Percentiles rank a stretch among this genome's conserved stretches.
phyloP scores from a whole-genome alignment of 352 stramenopile species.

The Phytophthora chlamydospora region DNA sequence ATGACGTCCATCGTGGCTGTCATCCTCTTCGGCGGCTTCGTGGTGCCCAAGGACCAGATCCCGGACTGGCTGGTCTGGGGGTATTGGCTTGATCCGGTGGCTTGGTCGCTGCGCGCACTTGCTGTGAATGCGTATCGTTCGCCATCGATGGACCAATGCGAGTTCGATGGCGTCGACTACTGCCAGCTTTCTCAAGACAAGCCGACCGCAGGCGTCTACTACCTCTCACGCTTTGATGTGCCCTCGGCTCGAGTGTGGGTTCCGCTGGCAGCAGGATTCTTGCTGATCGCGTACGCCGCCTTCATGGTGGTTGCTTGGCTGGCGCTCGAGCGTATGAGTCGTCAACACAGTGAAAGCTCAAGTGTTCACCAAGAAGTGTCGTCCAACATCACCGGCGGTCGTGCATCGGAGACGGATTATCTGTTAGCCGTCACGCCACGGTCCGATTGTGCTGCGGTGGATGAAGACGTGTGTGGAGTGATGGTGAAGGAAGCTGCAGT shows the following conservation, averaged over 20 bases:
- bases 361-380: neutral
- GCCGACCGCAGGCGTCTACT: conserved; percentile 12
- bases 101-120: conserved; percentile 20
- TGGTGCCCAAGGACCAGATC: conserved; percentile 40
- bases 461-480: neutral
- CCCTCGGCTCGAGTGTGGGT: conserved; percentile 15
- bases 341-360: conserved; percentile 8
- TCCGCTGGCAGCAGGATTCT: conserved; percentile 11
- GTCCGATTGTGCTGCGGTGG: neutral
- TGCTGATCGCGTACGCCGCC: conserved; percentile 12
- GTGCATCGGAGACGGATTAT: neutral
- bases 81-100: conserved; percentile 38
- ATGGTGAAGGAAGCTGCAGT: neutral
- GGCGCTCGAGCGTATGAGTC: conserved; percentile 20
- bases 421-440: conserved; percentile 9
- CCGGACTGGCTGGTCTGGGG: conserved; percentile 50
- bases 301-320: conserved; percentile 22
- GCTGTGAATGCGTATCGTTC: conserved; percentile 15
- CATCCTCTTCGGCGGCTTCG: conserved; percentile 50
- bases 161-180: conserved; percentile 11
- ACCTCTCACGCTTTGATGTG: conserved; percentile 12
- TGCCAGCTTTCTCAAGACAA: conserved; percentile 9
- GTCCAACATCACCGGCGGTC: neutral
- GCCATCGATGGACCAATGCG: conserved; percentile 10
- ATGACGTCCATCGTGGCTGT: conserved; percentile 36